phyloP scores from a whole-genome alignment of 352 stramenopile genomes.

The Pythium volutum region DNA sequence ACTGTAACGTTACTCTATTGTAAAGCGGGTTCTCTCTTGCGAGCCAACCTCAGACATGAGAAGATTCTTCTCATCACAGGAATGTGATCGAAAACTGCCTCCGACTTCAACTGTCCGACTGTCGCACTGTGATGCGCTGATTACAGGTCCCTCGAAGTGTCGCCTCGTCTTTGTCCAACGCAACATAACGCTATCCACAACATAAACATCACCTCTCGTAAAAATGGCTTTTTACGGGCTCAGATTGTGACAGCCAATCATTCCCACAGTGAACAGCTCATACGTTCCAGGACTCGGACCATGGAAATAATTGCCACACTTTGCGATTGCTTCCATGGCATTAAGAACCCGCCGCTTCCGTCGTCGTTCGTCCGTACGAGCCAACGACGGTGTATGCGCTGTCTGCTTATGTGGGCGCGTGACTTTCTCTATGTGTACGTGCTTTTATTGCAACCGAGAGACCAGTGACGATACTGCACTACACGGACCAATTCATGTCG shows the following conservation, averaged over 20 bases:
- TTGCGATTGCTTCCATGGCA: not conserved
- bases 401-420: not conserved
- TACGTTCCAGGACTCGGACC: not conserved
- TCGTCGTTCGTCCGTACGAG: no score
- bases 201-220: slow-evolving; percentile 6
- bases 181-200: slow-evolving; percentile 12
- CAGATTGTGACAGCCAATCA: slow-evolving; percentile 13
- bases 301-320: not conserved
- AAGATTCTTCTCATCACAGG: no score
- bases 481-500: slow-evolving; percentile 88
- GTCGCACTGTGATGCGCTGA: not conserved
- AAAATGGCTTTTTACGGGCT: slow-evolving; percentile 25
- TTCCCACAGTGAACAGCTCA: not conserved
- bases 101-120: slow-evolving; percentile 11
- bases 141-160: slow-evolving; percentile 4
- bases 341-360: not conserved
- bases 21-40: no score
- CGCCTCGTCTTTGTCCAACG: slow-evolving; percentile 10
- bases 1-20: no score
- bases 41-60: no score
- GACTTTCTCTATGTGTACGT: not conserved
- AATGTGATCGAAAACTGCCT: no score
- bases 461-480: slow-evolving; percentile 72
- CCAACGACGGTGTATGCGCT: no score
- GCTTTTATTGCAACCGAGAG: slow-evolving; percentile 13